phyloP scores from a whole-genome alignment of 192 early-diverging fungal genomes.

The Coemansia erecta region DNA sequence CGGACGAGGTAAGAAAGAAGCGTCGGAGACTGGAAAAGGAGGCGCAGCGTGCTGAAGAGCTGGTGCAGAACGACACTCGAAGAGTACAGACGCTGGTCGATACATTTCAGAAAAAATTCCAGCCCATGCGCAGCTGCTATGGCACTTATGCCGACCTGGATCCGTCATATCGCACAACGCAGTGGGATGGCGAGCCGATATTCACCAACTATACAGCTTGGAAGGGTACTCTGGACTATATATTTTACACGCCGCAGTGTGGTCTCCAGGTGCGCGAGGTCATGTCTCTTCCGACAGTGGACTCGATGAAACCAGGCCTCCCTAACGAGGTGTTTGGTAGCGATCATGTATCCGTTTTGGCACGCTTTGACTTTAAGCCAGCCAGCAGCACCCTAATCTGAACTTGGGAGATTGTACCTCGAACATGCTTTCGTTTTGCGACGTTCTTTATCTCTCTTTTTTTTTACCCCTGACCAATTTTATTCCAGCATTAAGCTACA shows the following conservation, averaged over 20 bases:
- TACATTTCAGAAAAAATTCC: slow-evolving; percentile 18
- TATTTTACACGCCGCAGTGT: slow-evolving; percentile 23
- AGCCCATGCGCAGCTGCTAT: slow-evolving; percentile 39
- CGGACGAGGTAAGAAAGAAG: slow-evolving; percentile 12
- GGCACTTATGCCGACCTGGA: slow-evolving; percentile 43
- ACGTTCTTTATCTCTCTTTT: not conserved
- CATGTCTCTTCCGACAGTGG: slow-evolving; percentile 36
- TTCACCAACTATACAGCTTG: slow-evolving; percentile 51
- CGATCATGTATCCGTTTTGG: slow-evolving; percentile 47
- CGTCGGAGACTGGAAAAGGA: slow-evolving; percentile 28
- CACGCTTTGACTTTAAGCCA: slow-evolving; percentile 21
- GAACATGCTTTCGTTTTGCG: no score
- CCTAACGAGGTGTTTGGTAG: slow-evolving; percentile 48
- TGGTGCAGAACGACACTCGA: slow-evolving; percentile 23
- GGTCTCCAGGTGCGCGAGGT: slow-evolving; percentile 22
- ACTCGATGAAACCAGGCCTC: slow-evolving; percentile 38
- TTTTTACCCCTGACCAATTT: not conserved
- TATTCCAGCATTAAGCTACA: not conserved
- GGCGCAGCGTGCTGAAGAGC: slow-evolving; percentile 22
- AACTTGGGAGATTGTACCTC: no score
- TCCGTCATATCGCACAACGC: slow-evolving; percentile 31
- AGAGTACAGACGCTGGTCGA: slow-evolving; percentile 23
- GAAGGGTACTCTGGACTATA: slow-evolving; percentile 55
- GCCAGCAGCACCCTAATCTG: not conserved
- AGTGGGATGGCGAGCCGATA: slow-evolving; percentile 53